phyloP scores from a whole-genome alignment of 2,329 filamentous ascomycete species.

The Diaporthe caulivora region DNA sequence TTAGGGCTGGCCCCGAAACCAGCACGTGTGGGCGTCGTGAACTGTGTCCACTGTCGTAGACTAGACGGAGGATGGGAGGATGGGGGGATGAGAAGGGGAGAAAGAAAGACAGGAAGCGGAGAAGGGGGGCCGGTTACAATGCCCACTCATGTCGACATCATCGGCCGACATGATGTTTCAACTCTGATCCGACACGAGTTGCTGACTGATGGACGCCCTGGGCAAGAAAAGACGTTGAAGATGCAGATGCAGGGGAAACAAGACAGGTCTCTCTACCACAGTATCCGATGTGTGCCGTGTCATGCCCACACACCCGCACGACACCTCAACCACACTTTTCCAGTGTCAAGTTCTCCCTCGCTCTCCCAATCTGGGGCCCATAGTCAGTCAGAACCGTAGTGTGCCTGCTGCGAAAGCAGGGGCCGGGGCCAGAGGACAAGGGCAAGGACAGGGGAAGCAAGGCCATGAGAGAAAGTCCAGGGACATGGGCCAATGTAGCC shows the following conservation, averaged over 20 bases:
- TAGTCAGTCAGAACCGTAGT: constrained; percentile 8
- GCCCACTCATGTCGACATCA: constrained; percentile 6
- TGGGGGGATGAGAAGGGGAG: not conserved
- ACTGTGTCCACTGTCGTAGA: no score
- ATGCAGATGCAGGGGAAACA: not conserved
- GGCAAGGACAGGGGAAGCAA: not conserved
- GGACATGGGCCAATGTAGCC: not conserved
- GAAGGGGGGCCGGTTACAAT: no score
- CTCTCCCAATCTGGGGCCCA: not conserved
- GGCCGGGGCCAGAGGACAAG: not conserved
- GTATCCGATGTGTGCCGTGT: not conserved
- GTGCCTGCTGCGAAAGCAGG: not conserved
- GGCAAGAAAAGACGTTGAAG: not conserved
- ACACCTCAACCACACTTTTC: not conserved
- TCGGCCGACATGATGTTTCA: constrained; percentile 5
- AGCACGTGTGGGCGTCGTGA: not conserved
- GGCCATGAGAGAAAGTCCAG: constrained; percentile 10
- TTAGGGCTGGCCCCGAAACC: constrained; percentile 24
- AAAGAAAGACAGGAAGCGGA: no score
- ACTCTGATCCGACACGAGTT: not conserved
- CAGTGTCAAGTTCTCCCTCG: not conserved
- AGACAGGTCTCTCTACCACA: no score
- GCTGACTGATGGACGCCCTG: not conserved
- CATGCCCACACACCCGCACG: not conserved
- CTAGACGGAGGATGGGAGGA: not conserved